Evolutionary conservation across 768 basidiomycete species (phyloP), one percentile per base, ranked within the genome.

Genomic region (Gymnopilus junonius): DNA sequence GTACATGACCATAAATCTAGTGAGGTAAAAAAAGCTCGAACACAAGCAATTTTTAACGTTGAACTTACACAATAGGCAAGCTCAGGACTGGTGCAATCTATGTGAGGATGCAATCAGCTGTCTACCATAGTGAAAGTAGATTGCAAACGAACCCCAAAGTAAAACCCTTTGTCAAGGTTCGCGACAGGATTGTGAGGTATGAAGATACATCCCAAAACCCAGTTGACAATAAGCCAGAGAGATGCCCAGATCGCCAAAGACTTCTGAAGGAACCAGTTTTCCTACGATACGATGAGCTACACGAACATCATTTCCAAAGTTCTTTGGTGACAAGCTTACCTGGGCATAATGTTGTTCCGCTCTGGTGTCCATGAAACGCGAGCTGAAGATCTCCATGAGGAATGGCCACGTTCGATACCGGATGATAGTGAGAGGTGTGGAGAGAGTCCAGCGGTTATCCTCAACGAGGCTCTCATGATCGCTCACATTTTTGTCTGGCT

Each of bases 261-360:
- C 79, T 91, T 92, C 63, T 83, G 83, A 25, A 87, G 79, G 68
- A 86, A 90, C 92, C 91, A 93, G 55, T 80, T 85, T 75, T 94
- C 92, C 81, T 87, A 3, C 54, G 23, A 45, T 42, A 31, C 31
- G 15, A 21, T 29, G 20, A 58, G 32, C 20, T 31, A 31, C 25
- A 7, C 8, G 17, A 20, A 42, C 10, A 32, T 51, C 20, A 37
- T 29, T 39, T n/a, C 8, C 8, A 43, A 29, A 12, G 55, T 4
- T 21, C 10, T 54, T 37, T 23, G 35, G 8, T 29, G 5, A 27
- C 37, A 15, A 40, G 53, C 69, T 39, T 50, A 80, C 81, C 70
- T 80, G 80, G 21, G 73, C 73, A 67, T 83, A 84, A 65, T 80
- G 77, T 8, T 64, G 80, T 77, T 78, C 85, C 69, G 75, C 77